Conservation (phyloP, 2,329 filamentous ascomycete genomes). For the Paramyrothecium sp. region DNA sequence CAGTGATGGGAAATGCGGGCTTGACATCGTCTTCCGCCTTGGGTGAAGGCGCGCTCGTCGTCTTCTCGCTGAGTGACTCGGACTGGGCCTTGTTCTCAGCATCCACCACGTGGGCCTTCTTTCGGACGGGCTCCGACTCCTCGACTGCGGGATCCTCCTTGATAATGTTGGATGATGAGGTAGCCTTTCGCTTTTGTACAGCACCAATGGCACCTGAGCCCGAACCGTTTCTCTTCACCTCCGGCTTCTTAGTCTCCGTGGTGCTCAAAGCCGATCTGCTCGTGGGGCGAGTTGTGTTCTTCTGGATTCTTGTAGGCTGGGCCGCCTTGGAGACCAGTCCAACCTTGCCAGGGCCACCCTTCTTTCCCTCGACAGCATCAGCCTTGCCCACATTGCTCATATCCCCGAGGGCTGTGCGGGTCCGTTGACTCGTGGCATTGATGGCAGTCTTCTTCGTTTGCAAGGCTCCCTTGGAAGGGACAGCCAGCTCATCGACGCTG, state of each 20-base stretch:
- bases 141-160: conserved; percentile 58
- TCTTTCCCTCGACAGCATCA: conserved; percentile 72
- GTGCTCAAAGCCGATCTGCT: conserved; percentile 61
- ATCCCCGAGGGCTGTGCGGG: conserved; percentile 85
- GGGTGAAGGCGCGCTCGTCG: not conserved
- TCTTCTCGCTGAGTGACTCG: conserved; percentile 5
- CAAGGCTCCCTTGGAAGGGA: conserved; percentile 60
- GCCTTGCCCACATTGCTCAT: conserved; percentile 92
- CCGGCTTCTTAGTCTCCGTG: conserved; percentile 67
- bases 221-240: conserved; percentile 68
- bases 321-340: conserved; percentile 77
- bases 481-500: conserved; percentile 60
- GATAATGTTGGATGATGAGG: conserved; percentile 49
- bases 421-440: conserved; percentile 54
- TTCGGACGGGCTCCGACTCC: conserved; percentile 66
- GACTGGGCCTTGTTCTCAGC: conserved; percentile 42
- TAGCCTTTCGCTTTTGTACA: conserved; percentile 67
- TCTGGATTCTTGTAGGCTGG: conserved; percentile 80
- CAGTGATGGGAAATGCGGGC: not conserved
- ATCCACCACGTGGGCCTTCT: conserved; percentile 59
- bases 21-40: conserved; percentile 26
- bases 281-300: conserved; percentile 56
- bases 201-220: conserved; percentile 67
- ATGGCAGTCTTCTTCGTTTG: conserved; percentile 68
- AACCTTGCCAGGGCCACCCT: conserved; percentile 60